Evolutionary conservation across 352 stramenopile genomes (phyloP).

Genomic region (Phytophthora podocarpi): DNA sequence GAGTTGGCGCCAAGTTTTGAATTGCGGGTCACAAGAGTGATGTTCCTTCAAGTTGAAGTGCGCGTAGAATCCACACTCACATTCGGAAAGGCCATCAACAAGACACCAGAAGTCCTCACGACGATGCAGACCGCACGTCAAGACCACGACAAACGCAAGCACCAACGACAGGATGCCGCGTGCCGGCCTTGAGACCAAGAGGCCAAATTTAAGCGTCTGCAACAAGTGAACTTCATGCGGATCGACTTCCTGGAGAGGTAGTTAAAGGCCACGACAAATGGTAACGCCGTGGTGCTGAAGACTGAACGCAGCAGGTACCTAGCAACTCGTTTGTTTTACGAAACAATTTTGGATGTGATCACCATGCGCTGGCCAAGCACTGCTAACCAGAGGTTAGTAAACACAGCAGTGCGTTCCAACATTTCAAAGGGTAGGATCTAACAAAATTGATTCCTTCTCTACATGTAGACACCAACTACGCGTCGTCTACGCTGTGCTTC

Average conservation of each 20-base stretch:
- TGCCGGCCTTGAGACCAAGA: slow-evolving; percentile 6
- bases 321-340: too few relatives aligned
- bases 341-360: too few relatives aligned
- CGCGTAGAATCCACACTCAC: too few relatives aligned
- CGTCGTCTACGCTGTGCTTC: slow-evolving; percentile 43
- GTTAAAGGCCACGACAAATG: too few relatives aligned
- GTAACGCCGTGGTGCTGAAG: neutral
- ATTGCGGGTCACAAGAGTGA: slow-evolving; percentile 12
- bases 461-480: slow-evolving; percentile 15
- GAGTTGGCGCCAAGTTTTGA: neutral
- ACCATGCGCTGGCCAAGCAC: too few relatives aligned
- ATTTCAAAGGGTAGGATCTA: neutral
- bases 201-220: slow-evolving; percentile 10
- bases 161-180: neutral
- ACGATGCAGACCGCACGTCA: too few relatives aligned
- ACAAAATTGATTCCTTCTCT: too few relatives aligned
- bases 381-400: too few relatives aligned
- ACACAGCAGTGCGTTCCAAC: neutral
- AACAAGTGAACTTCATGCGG: slow-evolving; percentile 38
- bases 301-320: neutral
- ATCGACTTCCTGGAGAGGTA: slow-evolving; percentile 43
- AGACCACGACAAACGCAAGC: too few relatives aligned
- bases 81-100: too few relatives aligned
- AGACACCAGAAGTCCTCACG: too few relatives aligned
- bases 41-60: slow-evolving; percentile 13